Conservation (phyloP, 1,139 yeast genomes). For the Geotrichum fermentans region DNA sequence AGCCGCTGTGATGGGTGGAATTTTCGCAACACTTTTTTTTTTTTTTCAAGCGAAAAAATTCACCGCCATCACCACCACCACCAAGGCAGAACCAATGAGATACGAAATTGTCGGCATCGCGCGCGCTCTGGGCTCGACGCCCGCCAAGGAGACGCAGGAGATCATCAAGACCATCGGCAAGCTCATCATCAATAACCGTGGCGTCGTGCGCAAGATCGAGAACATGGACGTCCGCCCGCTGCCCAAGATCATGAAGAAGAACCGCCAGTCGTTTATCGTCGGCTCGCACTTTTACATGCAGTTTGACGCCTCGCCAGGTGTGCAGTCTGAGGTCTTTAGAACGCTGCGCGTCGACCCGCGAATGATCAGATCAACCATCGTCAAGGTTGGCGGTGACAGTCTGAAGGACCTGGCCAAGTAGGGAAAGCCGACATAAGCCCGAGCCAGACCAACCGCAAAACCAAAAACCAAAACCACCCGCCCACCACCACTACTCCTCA, state of each 20-base stretch:
- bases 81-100: conserved; percentile 48
- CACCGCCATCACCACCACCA: not conserved
- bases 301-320: conserved; percentile 81
- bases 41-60: not conserved
- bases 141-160: conserved; percentile 40
- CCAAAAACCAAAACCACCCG: no score
- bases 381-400: conserved; percentile 58
- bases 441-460: no score
- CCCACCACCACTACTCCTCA: not conserved
- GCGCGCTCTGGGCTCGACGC: conserved; percentile 42
- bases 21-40: not conserved
- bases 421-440: no score
- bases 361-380: conserved; percentile 70
- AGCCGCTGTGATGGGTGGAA: no score
- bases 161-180: conserved; percentile 79
- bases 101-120: conserved; percentile 90
- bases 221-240: conserved; percentile 74
- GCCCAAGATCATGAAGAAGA: conserved; percentile 77
- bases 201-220: conserved; percentile 77
- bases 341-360: conserved; percentile 85
- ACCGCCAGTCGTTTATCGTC: conserved; percentile 84
- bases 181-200: conserved; percentile 80
- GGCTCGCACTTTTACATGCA: conserved; percentile 84
- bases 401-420: conserved; percentile 19
- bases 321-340: conserved; percentile 78